Base-by-base conservation (phyloP, 2,329 filamentous ascomycete species). In the Clarireedia sp. region DNA sequence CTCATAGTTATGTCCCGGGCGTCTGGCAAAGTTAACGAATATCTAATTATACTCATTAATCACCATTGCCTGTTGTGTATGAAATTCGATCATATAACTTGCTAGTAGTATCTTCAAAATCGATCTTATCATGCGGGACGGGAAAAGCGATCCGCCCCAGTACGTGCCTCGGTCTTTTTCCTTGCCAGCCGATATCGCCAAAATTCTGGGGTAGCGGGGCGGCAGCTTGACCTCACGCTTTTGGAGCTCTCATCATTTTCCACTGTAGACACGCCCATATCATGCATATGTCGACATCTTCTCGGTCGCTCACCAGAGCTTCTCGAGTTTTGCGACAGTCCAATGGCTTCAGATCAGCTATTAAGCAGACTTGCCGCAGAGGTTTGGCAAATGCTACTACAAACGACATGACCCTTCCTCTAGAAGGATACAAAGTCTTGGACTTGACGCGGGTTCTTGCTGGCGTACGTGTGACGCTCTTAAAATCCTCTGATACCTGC, bases 361-460 rank as follows among this genome's bases (percentile, higher is more conserved):
- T 57, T 9, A 52, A 46, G 33, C 48, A 44, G 19, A 48, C 54
- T 26, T 59, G 47, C 40, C 58, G 60, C 24, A 60, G 64, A 58
- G 49, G 37, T 19, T 57, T 66, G 29, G 63, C 65, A 36, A 55
- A 59, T 54, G 52, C 57, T 14, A 56, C 60, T 19, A 44, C 37
- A n/a, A 55, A 63, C 51, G 66, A 67, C 43, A 63, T 74, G 73
- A 77, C 75, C 16, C 70, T 87, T 33, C 92, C 94, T 21, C 78
- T 99, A 64, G 82, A 89, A 37, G 94, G 94, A 1, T 86, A 94
- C 64, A 84, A 88, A 54, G 91, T 97, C 14, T 78, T 99, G 59
- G 94, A 99, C 70, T 95, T 99, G 90, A 97, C 92, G 3, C 82
- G 94, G 73, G 94, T 99, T 1, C 74, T 99, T 61, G 94, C 94